Evolutionary conservation across 495 filamentous ascomycete genomes (phyloP), one percentile per base, ranked within the genome.

Genomic region (Tetracladium setigerum): DNA sequence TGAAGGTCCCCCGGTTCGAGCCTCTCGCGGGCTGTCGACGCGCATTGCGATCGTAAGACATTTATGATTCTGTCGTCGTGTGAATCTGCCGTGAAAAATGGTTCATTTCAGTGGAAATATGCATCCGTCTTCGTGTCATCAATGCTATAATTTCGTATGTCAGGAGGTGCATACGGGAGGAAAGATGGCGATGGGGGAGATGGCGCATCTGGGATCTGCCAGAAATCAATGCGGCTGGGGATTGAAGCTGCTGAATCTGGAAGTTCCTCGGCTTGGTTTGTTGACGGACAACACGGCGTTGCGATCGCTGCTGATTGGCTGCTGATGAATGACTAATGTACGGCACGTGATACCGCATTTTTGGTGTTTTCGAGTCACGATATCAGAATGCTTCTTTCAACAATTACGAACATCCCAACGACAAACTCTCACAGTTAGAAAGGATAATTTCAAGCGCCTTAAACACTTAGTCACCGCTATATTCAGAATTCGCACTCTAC

Each of bases 1-100:
- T 79, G 60, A 86, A 70, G 42, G 83, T 76, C 44, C 79, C 78
- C 56, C 87, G 82, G 56, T 79, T 72, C 53, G 75, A 68, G 58
- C 78, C 74, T 63, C 76, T 72, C 58, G 77, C 77, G 52, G 68
- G 64, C 50, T 68, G 68, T 53, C 78, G 46, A 46, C 49, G 52
- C 44, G 44, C 30, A 9, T 30, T 38, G 49, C 54, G 77, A 61
- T 85, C 79, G 64, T 83, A 79, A 61, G 87, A 84, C 87, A 91
- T 91, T 74, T 69, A 46, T 34, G 40, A 22, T 33, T 39, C 22
- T 27, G 3, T 27, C 22, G 3, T 27, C 22, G 16, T n/a, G 27
- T 33, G 41, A 30, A 24, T 18, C 27, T 12, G 31, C 38, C 15
- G 37, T 41, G 18, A 35, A 40, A 15, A 16, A 19, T 27, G 39